Conservation (phyloP, 192 early-diverging fungal species). For the Chytriomyces sp. region DNA sequence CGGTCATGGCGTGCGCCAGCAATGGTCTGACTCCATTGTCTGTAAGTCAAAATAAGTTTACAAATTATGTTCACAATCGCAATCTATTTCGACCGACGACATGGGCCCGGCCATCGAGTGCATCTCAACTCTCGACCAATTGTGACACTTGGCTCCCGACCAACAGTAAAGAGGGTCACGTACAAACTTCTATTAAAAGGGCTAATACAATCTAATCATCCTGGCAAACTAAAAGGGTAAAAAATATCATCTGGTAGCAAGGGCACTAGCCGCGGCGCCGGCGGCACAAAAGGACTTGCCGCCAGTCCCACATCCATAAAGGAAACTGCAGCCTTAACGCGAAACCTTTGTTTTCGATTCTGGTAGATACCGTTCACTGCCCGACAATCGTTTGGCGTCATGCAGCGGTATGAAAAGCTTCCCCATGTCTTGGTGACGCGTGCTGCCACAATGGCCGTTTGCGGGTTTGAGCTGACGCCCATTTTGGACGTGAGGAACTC, state of each 20-base stretch:
- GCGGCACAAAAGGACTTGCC: slow-evolving; percentile 3
- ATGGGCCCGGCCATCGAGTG: no score
- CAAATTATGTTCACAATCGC: no score
- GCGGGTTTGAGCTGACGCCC: background rate
- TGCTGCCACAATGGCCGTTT: slow-evolving; percentile 7
- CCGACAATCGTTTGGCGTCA: slow-evolving; percentile 8
- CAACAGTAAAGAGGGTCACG: no score
- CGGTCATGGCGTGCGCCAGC: no score
- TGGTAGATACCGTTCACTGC: background rate
- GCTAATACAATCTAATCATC: background rate
- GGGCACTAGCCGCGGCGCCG: slow-evolving; percentile 9
- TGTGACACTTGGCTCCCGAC: no score
- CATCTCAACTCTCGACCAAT: no score
- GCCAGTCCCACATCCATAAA: background rate
- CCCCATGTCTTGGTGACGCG: slow-evolving; percentile 9
- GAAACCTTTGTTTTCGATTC: background rate
- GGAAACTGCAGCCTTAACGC: slow-evolving; percentile 10
- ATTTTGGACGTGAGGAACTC: slow-evolving; percentile 14
- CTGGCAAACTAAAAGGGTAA: slow-evolving; percentile 13
- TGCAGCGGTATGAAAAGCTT: slow-evolving; percentile 8
- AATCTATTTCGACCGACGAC: no score
- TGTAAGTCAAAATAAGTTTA: no score
- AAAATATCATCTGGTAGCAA: slow-evolving; percentile 23
- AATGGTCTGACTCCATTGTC: no score
- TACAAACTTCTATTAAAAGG: background rate